Evolutionary conservation across 352 stramenopile genomes (phyloP), one percentile per base, ranked within the genome.

Genomic region (Globisporangium radiosum): DNA sequence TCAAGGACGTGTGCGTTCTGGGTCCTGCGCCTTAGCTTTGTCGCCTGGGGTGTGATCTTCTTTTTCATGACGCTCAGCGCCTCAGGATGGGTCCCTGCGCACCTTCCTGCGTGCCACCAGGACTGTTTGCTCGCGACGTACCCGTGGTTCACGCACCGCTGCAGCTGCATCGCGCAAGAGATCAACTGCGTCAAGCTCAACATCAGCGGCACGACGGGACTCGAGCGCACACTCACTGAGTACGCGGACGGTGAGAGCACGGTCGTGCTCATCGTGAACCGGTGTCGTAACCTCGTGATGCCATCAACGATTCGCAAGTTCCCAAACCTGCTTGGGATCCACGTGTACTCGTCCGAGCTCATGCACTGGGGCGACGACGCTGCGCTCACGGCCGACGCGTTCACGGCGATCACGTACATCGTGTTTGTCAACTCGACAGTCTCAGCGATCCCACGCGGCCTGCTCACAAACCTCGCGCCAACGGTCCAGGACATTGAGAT

Each of bases 401-500:
- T 59, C 43, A 33, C 25, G 1, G n/a, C 17, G 25, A 59, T 59
- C 54, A 52, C 43, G 54, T 59, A 59, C 54, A 14, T 59, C 33
- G 33, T 59, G 25, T 52, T 59, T 38, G 54, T 52, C 11, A 59
- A 59, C 54, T 45, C 43, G 33, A 45, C 3, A 0, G 14, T 52
- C 43, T 3, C 54, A 11, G 9, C 9, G n/a, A 52, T 59, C 33
- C 54, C 43, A 4, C 8, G 14, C 33, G 54, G 54, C 6, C n/a
- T 59, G 44, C 44, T 59, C 54, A 39, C 36, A 44, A 59, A 59
- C 17, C 44, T 59, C 43, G 54, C 54, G 36, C 17, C 54, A 15
- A 59, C 54, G 4, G 54, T 59, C 15, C 54, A 59, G 33, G 54
- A 59, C 54, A 53, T 59, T 14, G 54, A 59, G 54, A 59, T 59